Base-by-base conservation (phyloP, 1,139 yeast genomes). In the Yamadazyma triangularis region DNA sequence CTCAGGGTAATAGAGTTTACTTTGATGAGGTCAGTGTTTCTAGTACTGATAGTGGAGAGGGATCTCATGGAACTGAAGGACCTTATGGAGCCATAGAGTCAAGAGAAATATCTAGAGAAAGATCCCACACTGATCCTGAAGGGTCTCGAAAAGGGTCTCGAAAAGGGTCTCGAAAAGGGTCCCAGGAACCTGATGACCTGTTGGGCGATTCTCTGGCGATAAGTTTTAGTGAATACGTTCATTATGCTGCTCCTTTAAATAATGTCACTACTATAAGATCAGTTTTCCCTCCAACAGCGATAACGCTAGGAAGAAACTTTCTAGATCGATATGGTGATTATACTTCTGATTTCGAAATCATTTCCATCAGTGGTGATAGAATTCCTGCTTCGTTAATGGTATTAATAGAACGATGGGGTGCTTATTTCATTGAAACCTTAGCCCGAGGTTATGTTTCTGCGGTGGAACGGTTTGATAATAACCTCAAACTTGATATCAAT, bases 401-500 rank as follows among this genome's bases (percentile, higher is more conserved):
- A 3, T 63, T 83, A 31, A 62, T 82, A 42, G 81, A 78, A 44
- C 63, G 91, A 48, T 83, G 93, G 93, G 91, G 91, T 0, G 53
- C 73, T 22, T 79, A 73, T 42, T 83, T 83, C 48, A 78, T 78
- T 37, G 67, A 67, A 40, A 42, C 82, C 15, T 52, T 82, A 27
- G 68, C 87, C 0, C 70, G 70, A 40, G 85, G 81, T 0, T 82
- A 81, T 48, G 76, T 81, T 2, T 63, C 70, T 34, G 77, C 82
- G 0, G 73, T 73, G 2, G 68, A 70, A 28, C 65, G 64, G 27
- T 59, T 72, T 40, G 71, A 67, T 32, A 57, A 62, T 8, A 58
- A 56, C 13, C 65, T 63, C 38, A 23, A 36, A 23, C 22, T 25
- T 16, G 32, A 16, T 23, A 88, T 56, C 11, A 6, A 18, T 18